These are phyloP conservation scores for Calvatia gigantea DNA, from an alignment of 768 basidiomycete genomes.

Conservation along the genomic window DNA sequence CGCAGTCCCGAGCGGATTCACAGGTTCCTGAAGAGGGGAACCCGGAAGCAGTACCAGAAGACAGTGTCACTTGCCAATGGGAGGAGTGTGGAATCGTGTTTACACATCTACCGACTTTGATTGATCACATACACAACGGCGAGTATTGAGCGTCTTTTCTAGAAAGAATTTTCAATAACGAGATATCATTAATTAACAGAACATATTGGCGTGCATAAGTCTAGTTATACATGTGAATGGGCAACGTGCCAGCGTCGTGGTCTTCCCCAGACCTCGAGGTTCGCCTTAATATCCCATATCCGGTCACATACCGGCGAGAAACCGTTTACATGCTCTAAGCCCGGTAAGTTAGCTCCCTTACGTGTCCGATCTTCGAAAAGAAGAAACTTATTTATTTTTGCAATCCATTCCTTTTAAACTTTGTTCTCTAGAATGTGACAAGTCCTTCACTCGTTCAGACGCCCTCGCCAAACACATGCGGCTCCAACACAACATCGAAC, in stretches of 20 bases:
- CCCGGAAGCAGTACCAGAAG: constrained; percentile 26
- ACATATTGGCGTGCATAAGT: constrained; percentile 81
- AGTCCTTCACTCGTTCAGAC: constrained; percentile 92
- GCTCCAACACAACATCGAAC: constrained; percentile 76
- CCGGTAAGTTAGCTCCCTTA: constrained; percentile 49
- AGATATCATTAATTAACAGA: constrained; percentile 35
- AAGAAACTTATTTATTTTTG: constrained; percentile 9
- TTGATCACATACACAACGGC: constrained; percentile 84
- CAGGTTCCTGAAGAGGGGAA: constrained; percentile 1
- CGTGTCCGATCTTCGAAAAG: constrained; percentile 11
- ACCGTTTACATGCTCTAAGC: constrained; percentile 78
- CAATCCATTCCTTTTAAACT: constrained; percentile 10
- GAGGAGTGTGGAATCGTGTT: constrained; percentile 76
- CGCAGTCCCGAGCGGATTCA: constrained; percentile 3
- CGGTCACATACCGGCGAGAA: constrained; percentile 94
- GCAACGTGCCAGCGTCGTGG: constrained; percentile 74
- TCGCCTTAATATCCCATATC: constrained; percentile 87
- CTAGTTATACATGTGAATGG: constrained; percentile 91
- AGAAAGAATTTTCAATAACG: not conserved
- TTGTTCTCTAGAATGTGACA: constrained; percentile 74
- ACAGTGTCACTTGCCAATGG: constrained; percentile 81
- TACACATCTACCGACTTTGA: constrained; percentile 67
- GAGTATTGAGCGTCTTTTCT: constrained; percentile 22
- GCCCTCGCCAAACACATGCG: constrained; percentile 92
- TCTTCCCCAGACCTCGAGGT: constrained; percentile 82